phyloP scores from a whole-genome alignment of 495 filamentous ascomycete genomes.

The Penicillium alfredii region DNA sequence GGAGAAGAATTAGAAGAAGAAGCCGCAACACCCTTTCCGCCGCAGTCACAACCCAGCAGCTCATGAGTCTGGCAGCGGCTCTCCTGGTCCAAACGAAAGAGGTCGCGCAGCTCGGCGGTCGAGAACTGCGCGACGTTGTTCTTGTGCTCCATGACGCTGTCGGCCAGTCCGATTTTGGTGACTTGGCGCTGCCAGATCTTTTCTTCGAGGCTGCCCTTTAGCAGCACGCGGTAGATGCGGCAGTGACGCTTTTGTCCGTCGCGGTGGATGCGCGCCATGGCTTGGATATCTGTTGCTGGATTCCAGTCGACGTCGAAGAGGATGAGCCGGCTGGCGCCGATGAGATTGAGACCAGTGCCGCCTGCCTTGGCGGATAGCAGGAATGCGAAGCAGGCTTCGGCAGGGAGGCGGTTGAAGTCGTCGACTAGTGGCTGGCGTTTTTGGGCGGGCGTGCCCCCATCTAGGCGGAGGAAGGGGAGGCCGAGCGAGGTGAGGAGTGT shows the following conservation, averaged over 20 bases:
- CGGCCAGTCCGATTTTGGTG: constrained; percentile 66
- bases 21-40: constrained; percentile 44
- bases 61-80: constrained; percentile 60
- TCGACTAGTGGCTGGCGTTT: constrained; percentile 74
- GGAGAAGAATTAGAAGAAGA: too few relatives aligned
- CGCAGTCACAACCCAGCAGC: constrained; percentile 60
- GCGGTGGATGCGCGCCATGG: constrained; percentile 80
- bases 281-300: constrained; percentile 72
- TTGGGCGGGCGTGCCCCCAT: constrained; percentile 61
- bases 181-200: constrained; percentile 83
- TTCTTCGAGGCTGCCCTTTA: constrained; percentile 70
- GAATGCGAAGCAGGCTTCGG: constrained; percentile 61
- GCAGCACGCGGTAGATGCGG: constrained; percentile 68
- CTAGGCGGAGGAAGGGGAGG: constrained; percentile 64
- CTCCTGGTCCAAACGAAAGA: constrained; percentile 63
- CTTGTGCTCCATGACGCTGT: constrained; percentile 62
- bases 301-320: constrained; percentile 86
- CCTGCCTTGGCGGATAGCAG: constrained; percentile 75
- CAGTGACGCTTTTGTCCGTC: constrained; percentile 69
- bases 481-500: constrained; percentile 57
- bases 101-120: constrained; percentile 60
- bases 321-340: constrained; percentile 68
- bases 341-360: constrained; percentile 70
- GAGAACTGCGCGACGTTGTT: constrained; percentile 55
- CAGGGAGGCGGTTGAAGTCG: constrained; percentile 61